Percentiles rank a stretch among this genome's conserved stretches.
These are phyloP conservation scores for Tricholoma matsutake DNA, from an alignment of 768 basidiomycete species.

Conservation along the genomic window DNA sequence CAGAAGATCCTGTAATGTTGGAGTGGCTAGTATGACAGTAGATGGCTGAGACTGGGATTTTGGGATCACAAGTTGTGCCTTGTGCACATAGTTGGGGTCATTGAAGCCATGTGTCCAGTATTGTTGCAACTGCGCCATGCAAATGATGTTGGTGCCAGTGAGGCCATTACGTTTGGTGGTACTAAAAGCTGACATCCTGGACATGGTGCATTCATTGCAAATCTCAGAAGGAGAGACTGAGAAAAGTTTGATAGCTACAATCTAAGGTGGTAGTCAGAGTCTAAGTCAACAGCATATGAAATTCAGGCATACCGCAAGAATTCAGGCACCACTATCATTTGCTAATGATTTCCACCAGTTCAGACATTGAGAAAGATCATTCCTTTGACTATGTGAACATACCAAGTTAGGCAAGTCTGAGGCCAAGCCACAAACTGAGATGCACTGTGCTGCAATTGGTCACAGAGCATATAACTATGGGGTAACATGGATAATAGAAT, in stretches of 20 bases:
- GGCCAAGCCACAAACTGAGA: too few species aligned
- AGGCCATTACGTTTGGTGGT: too few species aligned
- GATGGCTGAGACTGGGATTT: too few species aligned
- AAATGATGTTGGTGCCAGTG: neutral
- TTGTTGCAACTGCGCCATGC: neutral
- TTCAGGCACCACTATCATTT: neutral
- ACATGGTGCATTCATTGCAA: too few species aligned
- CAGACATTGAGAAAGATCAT: neutral
- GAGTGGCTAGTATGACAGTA: too few species aligned
- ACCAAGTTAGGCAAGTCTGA: too few species aligned
- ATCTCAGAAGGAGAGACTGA: neutral
- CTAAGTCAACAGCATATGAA: neutral
- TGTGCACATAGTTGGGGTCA: neutral
- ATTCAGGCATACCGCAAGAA: neutral
- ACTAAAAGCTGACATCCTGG: neutral
- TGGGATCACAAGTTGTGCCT: neutral
- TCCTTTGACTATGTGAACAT: too few species aligned
- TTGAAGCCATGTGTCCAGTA: neutral
- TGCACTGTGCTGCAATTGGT: too few species aligned
- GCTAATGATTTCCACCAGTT: neutral
- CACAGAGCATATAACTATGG: too few species aligned
- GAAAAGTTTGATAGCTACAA: neutral
- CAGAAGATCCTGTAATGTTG: too few species aligned
- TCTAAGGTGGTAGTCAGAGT: neutral
- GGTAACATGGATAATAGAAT: too few species aligned